Evolutionary conservation across 2,329 filamentous ascomycete species (phyloP).

Genomic region (Exutisphaerella laricina): DNA sequence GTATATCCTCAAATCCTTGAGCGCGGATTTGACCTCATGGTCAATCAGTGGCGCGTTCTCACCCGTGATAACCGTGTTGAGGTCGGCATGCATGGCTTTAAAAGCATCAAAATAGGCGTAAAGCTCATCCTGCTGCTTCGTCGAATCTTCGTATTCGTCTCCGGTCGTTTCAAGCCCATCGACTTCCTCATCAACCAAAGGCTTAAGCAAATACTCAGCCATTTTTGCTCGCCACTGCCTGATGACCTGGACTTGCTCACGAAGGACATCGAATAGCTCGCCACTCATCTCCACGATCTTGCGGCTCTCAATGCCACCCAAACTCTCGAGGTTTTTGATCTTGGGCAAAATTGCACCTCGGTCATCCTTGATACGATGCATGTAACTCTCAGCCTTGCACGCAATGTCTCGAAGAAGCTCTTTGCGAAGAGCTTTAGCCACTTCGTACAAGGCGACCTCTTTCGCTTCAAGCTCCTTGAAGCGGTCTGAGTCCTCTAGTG

Average conservation of each 20-base stretch:
- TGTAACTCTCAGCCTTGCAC: slow-evolving; percentile 56
- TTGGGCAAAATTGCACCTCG: slow-evolving; percentile 39
- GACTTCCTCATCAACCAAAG: slow-evolving; percentile 78
- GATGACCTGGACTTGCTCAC: slow-evolving; percentile 65
- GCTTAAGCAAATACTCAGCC: slow-evolving; percentile 63
- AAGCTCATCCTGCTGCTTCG: slow-evolving; percentile 80
- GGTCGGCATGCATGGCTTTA: slow-evolving; percentile 69
- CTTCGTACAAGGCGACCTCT: slow-evolving; percentile 69
- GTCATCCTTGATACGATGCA: slow-evolving; percentile 52
- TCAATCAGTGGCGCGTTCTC: slow-evolving; percentile 68
- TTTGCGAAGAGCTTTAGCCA: slow-evolving; percentile 68
- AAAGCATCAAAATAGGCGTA: slow-evolving; percentile 80
- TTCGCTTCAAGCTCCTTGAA: slow-evolving; percentile 61
- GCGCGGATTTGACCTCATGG: slow-evolving; percentile 58
- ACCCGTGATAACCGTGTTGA: slow-evolving; percentile 70
- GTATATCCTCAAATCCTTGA: slow-evolving; percentile 21
- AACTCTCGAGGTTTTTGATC: slow-evolving; percentile 48
- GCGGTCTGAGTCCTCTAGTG: slow-evolving; percentile 59
- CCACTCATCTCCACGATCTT: slow-evolving; percentile 62
- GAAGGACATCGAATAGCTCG: slow-evolving; percentile 59
- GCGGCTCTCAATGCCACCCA: slow-evolving; percentile 67
- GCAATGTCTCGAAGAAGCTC: slow-evolving; percentile 64
- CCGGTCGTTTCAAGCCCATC: slow-evolving; percentile 67
- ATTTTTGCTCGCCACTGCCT: slow-evolving; percentile 70
- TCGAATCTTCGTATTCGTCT: slow-evolving; percentile 83